Evolutionary conservation across 331 rosid genomes (phyloP).

Genomic region (Stylosanthes scabra): DNA sequence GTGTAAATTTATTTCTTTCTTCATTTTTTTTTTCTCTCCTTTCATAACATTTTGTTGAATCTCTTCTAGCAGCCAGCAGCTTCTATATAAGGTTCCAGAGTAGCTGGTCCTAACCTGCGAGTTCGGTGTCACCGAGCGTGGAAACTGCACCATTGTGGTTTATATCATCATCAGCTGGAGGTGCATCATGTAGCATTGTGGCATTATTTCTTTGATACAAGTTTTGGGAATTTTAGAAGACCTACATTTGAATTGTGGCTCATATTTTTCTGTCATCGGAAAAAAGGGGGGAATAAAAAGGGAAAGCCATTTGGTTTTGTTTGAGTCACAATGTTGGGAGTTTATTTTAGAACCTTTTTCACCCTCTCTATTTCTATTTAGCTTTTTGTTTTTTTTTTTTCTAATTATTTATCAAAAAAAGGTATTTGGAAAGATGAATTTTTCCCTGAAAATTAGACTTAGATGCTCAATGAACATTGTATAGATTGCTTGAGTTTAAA

Average conservation of each 20-base stretch:
- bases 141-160: slow-evolving; percentile 26
- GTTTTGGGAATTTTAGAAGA: slow-evolving; percentile 45
- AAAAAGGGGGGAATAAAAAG: slow-evolving; percentile 31
- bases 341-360: slow-evolving; percentile 42
- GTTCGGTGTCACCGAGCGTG: slow-evolving; percentile 34
- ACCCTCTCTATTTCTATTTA: neutral
- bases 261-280: slow-evolving; percentile 38
- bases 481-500: slow-evolving; percentile 56
- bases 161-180: slow-evolving; percentile 41
- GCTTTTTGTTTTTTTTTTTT: neutral
- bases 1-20: neutral
- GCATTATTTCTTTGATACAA: slow-evolving; percentile 40
- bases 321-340: slow-evolving; percentile 45
- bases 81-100: slow-evolving; percentile 29
- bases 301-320: slow-evolving; percentile 42
- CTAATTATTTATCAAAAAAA: too few relatives aligned
- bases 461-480: slow-evolving; percentile 48
- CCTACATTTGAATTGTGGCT: slow-evolving; percentile 37
- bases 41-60: slow-evolving; percentile 28
- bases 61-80: slow-evolving; percentile 34
- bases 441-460: slow-evolving; percentile 39
- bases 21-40: slow-evolving; percentile 8
- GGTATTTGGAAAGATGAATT: slow-evolving; percentile 22
- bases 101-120: slow-evolving; percentile 32
- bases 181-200: slow-evolving; percentile 40